phyloP scores from a whole-genome alignment of 129 eudicot genomes.

The Logfia minima region DNA sequence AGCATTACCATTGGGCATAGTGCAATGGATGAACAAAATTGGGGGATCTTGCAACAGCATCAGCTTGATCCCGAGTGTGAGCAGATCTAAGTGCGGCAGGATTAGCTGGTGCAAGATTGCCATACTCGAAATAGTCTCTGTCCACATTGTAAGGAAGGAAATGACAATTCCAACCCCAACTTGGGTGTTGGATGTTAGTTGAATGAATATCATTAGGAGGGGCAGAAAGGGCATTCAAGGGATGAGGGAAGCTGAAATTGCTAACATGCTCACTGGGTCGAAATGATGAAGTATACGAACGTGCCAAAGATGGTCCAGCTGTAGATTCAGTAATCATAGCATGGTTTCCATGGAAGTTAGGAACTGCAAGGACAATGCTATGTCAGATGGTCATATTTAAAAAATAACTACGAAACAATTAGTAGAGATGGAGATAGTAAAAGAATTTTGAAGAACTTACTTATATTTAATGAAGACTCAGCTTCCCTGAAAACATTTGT shows the following conservation, averaged over 20 bases:
- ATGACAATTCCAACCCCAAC: constrained; percentile 53
- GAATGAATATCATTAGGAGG: constrained; percentile 31
- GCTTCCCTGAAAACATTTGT: constrained; percentile 46
- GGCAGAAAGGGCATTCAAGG: constrained; percentile 38
- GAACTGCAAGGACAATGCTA: constrained; percentile 37
- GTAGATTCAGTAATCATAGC: constrained; percentile 39
- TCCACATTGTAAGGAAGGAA: constrained; percentile 38
- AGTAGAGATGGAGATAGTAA: not conserved
- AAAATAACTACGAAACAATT: not conserved
- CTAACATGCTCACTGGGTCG: constrained; percentile 42
- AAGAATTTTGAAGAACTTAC: constrained; percentile 39
- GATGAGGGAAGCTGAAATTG: constrained; percentile 43
- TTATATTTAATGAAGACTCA: constrained; percentile 36
- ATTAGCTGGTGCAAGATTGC: constrained; percentile 30
- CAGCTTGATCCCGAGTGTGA: constrained; percentile 31
- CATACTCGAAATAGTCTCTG: constrained; percentile 32
- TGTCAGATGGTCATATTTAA: constrained; percentile 6
- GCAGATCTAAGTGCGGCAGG: constrained; percentile 38
- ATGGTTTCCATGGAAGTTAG: constrained; percentile 42
- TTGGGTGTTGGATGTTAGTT: constrained; percentile 35
- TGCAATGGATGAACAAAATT: constrained; percentile 38
- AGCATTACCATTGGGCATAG: constrained; percentile 45
- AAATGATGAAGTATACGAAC: constrained; percentile 37
- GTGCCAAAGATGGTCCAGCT: constrained; percentile 37
- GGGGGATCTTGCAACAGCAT: constrained; percentile 34